Conservation (phyloP, 345 rosid species). For the Syzygium aqueum region DNA sequence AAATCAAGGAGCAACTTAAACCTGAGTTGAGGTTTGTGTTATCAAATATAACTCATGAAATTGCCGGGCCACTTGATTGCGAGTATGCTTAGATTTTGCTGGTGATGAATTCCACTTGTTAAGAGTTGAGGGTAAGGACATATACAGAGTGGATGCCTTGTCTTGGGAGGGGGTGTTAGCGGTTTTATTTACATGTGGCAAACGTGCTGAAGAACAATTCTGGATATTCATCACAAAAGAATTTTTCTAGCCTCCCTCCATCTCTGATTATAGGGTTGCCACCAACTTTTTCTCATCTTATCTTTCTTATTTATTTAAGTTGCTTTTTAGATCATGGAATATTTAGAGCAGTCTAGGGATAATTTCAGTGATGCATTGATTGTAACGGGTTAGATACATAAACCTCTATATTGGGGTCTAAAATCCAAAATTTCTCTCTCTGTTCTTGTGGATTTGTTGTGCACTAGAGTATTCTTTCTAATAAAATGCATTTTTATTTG, state of each 20-base stretch:
- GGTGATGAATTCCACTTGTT: neutral
- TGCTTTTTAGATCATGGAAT: neutral
- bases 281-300: neutral
- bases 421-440: neutral
- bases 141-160: neutral
- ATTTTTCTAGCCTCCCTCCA: neutral
- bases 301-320: neutral
- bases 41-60: neutral
- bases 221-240: neutral
- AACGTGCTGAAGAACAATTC: neutral
- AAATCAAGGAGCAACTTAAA: conserved; percentile 39
- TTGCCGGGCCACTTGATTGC: neutral
- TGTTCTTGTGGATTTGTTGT: neutral
- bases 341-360: neutral
- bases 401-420: neutral
- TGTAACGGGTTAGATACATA: neutral
- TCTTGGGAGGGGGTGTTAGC: neutral
- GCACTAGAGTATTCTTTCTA: neutral
- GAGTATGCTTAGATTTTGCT: neutral
- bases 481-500: neutral
- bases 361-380: neutral
- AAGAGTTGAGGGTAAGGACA: neutral
- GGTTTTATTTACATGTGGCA: neutral
- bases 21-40: conserved; percentile 72
- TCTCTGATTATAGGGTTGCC: neutral